Conservation (phyloP, 805 yeast genomes). For the Candida mattraensis region DNA sequence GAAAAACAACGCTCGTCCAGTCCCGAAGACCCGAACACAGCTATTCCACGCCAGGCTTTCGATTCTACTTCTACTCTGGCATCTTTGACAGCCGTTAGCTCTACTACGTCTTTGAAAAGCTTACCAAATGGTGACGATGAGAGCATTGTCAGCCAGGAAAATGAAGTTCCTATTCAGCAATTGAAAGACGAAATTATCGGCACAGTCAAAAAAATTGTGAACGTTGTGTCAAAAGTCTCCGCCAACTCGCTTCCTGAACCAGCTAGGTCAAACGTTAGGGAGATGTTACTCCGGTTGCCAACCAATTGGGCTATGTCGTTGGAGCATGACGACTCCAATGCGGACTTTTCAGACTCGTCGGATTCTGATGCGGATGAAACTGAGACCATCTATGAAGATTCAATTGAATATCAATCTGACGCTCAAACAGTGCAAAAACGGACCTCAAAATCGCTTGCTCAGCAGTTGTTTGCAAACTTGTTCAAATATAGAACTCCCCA, state of each 20-base stretch:
- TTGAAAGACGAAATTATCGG: conserved; percentile 81
- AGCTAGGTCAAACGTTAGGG: conserved; percentile 77
- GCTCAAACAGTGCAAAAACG: conserved; percentile 4
- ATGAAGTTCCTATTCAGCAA: conserved; percentile 36
- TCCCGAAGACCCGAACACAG: conserved; percentile 4
- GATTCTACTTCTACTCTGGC: conserved; percentile 12
- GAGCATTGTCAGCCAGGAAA: conserved; percentile 4
- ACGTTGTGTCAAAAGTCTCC: conserved; percentile 80
- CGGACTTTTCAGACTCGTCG: conserved; percentile 11
- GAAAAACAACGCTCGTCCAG: conserved; percentile 7
- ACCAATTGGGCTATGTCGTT: conserved; percentile 56
- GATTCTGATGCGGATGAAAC: conserved; percentile 32
- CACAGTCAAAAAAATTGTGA: conserved; percentile 86
- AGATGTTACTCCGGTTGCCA: conserved; percentile 74
- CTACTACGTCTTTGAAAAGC: conserved; percentile 17
- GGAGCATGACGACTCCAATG: conserved; percentile 26
- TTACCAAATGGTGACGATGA: conserved; percentile 13
- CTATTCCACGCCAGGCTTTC: conserved; percentile 1
- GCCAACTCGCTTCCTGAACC: conserved; percentile 75
- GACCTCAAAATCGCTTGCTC: conserved; percentile 24
- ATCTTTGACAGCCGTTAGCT: conserved; percentile 21
- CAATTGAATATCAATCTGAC: conserved; percentile 16
- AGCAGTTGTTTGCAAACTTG: conserved; percentile 29
- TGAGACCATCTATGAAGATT: conserved; percentile 21
- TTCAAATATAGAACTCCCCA: conserved; percentile 26